Evolutionary conservation across 305 asterid species (phyloP), one percentile per base, ranked within the genome.

Genomic region (Plantago lanceolata): DNA sequence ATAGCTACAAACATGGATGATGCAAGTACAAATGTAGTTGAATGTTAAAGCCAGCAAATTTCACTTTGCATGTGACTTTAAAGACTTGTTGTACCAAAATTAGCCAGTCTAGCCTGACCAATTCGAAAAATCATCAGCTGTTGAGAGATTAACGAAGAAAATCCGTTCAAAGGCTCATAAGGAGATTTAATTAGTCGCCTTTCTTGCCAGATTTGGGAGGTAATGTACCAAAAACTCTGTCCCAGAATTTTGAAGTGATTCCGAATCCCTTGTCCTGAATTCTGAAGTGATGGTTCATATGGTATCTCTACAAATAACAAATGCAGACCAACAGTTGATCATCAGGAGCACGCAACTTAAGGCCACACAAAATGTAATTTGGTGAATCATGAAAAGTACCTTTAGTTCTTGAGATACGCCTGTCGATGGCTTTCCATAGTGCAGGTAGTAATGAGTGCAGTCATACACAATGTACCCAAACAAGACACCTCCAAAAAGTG

Each of bases 161-260:
- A 26, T 29, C n/a, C 19, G 44, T 57, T 17, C 29, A 24, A 31
- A 59, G 21, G 53, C 18, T 20, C 45, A 29, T 8, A 37, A n/a
- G 28, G 28, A 24, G 28, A 1, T 1, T 24, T 35, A 37, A 63
- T 81, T 50, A 74, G 68, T 72, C 66, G 67, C 49, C 59, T 76
- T 75, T 76, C 76, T 79, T 69, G 71, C 73, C 60, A 33, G 68
- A 59, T 57, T 40, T 66, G 16, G 89, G 80, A 64, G 92, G 86
- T 51, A 87, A 76, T 53, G 94, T 87, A 49, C 86, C 92, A 48
- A 89, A 83, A 49, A 82, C 81, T 65, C 57, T 76, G 80, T 89
- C 97, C 97, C 95, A 89, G 66, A 89, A 76, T 18, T 71, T 56
- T 48, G 97, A 82, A 48, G 94, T 87, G 75, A 89, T 83, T 70